A percentile compares a stretch with the other conserved stretches of the same genome.
Conservation (phyloP, 306 rosid species). For the Cyclanthera cordifolia region DNA sequence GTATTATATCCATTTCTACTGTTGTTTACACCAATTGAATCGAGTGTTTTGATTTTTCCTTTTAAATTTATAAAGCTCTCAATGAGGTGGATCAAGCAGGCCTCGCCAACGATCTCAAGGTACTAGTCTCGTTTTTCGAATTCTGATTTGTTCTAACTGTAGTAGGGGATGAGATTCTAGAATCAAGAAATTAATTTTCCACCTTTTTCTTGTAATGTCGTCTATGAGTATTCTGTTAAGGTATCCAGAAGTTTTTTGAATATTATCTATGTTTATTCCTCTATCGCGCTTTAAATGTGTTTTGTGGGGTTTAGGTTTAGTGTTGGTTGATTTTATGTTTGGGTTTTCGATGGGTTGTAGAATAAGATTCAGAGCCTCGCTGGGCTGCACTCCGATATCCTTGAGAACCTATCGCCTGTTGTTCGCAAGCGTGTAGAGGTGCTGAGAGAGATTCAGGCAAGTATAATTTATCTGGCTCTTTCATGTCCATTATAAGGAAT, state of each 20-base stretch:
- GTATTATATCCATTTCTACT: too few relatives aligned
- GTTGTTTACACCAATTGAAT: not conserved
- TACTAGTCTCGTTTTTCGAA: slow-evolving; percentile 5
- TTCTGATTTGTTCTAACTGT: not conserved
- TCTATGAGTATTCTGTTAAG: not conserved
- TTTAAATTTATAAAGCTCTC: slow-evolving; percentile 28
- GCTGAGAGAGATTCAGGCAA: slow-evolving; percentile 80
- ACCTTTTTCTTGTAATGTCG: not conserved
- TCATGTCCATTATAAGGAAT: not conserved
- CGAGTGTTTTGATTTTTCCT: not conserved
- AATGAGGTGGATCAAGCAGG: slow-evolving; percentile 58
- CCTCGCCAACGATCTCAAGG: slow-evolving; percentile 82
- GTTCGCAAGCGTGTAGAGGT: slow-evolving; percentile 77
- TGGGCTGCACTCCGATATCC: slow-evolving; percentile 62
- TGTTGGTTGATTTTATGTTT: not conserved
- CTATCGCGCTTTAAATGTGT: not conserved
- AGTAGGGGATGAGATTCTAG: not conserved
- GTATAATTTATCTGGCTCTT: not conserved
- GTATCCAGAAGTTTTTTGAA: not conserved
- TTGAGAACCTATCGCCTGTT: slow-evolving; percentile 43
- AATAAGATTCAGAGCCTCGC: slow-evolving; percentile 74
- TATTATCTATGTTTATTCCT: not conserved
- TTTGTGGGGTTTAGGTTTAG: not conserved
- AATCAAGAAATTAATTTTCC: not conserved
- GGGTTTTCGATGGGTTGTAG: slow-evolving; percentile 22